Percentiles rank a stretch among this genome's conserved stretches.
These are phyloP conservation scores for Pseudonectria buxi DNA, from an alignment of 2,329 filamentous ascomycete genomes.

Conservation along the genomic window DNA sequence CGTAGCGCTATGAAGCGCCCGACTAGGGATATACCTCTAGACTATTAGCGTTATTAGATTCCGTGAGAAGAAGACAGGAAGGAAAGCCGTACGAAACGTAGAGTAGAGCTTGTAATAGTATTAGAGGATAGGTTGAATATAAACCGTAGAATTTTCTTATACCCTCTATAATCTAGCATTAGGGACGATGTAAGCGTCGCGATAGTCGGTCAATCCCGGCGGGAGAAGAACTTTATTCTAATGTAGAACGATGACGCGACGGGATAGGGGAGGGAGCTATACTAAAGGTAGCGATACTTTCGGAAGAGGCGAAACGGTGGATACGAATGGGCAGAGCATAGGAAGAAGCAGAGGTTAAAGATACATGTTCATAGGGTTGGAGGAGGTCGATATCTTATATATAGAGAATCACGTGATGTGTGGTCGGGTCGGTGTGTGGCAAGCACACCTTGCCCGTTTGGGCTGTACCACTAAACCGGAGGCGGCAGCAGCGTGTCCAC, in stretches of 20 bases:
- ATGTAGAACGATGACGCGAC: constrained; percentile 1
- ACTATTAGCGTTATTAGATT: constrained; percentile 4
- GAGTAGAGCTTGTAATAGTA: constrained; percentile 1
- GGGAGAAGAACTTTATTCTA: constrained; percentile 1
- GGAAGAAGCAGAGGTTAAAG: constrained; percentile 7
- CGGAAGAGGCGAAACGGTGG: background rate
- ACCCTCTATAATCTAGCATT: constrained; percentile 1
- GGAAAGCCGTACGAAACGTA: background rate
- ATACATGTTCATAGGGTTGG: constrained; percentile 3
- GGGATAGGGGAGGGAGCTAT: background rate
- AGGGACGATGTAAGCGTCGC: background rate
- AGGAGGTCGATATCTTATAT: constrained; percentile 7
- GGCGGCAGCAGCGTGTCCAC: constrained; percentile 6
- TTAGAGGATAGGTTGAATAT: constrained; percentile 1
- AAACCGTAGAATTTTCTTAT: constrained; percentile 1
- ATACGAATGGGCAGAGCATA: constrained; percentile 2
- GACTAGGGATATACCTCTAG: constrained; percentile 1
- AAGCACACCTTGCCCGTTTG: constrained; percentile 2
- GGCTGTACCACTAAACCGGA: constrained; percentile 6
- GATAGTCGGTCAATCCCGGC: background rate
- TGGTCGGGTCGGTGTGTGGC: background rate
- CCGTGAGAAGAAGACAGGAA: background rate
- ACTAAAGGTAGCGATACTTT: background rate
- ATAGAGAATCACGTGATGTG: constrained; percentile 4
- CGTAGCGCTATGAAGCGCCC: background rate